phyloP scores from a whole-genome alignment of 2,329 filamentous ascomycete genomes.

The Didymella pomorum region DNA sequence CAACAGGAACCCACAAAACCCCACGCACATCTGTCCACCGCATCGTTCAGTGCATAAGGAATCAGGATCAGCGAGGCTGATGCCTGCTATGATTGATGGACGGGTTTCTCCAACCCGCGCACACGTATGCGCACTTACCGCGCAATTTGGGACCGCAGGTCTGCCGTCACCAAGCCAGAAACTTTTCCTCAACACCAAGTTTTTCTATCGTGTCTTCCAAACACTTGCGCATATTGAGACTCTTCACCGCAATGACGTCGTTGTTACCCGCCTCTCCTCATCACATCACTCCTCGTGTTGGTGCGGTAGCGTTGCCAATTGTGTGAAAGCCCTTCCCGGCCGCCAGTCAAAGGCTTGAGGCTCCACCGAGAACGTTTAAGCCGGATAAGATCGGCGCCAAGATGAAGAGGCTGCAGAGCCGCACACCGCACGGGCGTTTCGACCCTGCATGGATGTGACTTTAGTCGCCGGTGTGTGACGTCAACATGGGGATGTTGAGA shows the following conservation, averaged over 20 bases:
- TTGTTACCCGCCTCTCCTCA: constrained; percentile 15
- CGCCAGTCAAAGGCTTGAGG: constrained; percentile 24
- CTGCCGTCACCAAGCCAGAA: constrained; percentile 12
- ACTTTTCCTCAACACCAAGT: constrained; percentile 12
- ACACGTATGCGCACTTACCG: constrained; percentile 17
- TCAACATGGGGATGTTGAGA: constrained; percentile 36
- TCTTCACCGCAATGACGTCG: constrained; percentile 28
- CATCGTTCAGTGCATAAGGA: constrained; percentile 11
- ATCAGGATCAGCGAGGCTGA: constrained; percentile 16
- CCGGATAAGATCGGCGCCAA: constrained; percentile 41
- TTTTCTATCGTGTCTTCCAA: constrained; percentile 5
- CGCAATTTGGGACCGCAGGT: neutral
- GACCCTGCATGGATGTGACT: constrained; percentile 31
- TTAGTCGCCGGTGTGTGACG: constrained; percentile 30
- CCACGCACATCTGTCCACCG: constrained; percentile 11
- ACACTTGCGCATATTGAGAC: constrained; percentile 14
- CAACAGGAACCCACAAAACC: constrained; percentile 8
- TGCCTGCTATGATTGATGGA: constrained; percentile 19
- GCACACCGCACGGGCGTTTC: constrained; percentile 35
- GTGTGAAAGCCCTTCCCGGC: constrained; percentile 23
- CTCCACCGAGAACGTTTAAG: constrained; percentile 26
- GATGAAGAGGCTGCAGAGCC: constrained; percentile 41
- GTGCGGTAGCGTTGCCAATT: constrained; percentile 26
- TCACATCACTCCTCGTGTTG: constrained; percentile 14
- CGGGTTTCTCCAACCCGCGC: constrained; percentile 9